Conservation (phyloP, 140 eudicot species). For the Bidens hawaiensis region DNA sequence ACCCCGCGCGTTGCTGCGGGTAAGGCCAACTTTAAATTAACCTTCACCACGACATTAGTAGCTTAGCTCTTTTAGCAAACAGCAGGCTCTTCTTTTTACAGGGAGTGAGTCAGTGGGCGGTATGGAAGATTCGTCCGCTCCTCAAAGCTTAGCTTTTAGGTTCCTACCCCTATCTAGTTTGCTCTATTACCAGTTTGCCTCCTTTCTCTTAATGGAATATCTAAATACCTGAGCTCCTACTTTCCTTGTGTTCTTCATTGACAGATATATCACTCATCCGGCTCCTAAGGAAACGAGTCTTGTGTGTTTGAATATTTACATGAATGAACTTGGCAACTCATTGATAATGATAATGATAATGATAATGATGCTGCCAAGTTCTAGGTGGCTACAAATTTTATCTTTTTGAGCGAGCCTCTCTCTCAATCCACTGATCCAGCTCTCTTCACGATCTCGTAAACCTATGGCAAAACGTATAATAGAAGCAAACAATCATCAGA, state of each 20-base stretch:
- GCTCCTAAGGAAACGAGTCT: neutral
- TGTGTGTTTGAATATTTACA: neutral
- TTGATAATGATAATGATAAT: constrained; percentile 1
- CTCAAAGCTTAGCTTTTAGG: neutral
- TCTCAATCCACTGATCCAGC: no score
- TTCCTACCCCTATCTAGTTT: neutral
- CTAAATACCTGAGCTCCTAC: constrained; percentile 5
- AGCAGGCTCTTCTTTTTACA: no score
- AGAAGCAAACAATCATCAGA: no score
- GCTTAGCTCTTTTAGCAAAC: no score
- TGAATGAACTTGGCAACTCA: neutral
- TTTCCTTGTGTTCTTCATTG: neutral
- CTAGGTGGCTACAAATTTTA: neutral
- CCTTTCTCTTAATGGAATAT: constrained; percentile 11
- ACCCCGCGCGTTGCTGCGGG: no score
- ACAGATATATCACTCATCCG: neutral
- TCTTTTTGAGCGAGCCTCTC: no score
- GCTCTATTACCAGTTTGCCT: neutral
- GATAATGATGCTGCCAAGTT: neutral
- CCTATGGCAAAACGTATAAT: no score
- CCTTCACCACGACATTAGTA: no score
- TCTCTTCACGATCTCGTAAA: no score
- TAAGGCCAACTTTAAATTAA: no score
- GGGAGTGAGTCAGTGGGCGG: no score
- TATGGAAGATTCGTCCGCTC: neutral